A percentile compares a stretch with the other conserved stretches of the same genome.
Conservation (phyloP, 306 rosid species). For the Cicer bijugum region DNA sequence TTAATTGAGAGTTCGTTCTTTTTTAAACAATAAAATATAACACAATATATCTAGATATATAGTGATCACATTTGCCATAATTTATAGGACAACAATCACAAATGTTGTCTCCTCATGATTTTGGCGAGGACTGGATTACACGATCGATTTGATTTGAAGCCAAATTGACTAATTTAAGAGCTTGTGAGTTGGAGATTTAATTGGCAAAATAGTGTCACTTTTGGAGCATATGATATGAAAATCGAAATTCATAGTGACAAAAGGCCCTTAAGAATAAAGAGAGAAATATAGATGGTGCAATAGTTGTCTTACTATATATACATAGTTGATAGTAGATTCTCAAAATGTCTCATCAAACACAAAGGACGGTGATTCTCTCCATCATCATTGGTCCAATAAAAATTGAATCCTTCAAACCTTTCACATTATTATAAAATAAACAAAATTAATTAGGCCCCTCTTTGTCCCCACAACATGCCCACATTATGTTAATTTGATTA, state of each 20-base stretch:
- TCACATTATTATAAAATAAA: slow-evolving; percentile 42
- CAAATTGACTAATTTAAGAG: slow-evolving; percentile 39
- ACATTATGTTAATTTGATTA: slow-evolving; percentile 31
- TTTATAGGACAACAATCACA: slow-evolving; percentile 27
- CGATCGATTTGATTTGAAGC: slow-evolving; percentile 41
- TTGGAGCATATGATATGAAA: slow-evolving; percentile 47
- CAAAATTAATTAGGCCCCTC: slow-evolving; percentile 37
- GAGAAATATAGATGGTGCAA: slow-evolving; percentile 32
- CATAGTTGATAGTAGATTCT: slow-evolving; percentile 54
- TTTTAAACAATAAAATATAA: too few relatives aligned
- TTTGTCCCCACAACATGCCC: slow-evolving; percentile 55
- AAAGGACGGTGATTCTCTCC: slow-evolving; percentile 57
- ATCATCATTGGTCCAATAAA: slow-evolving; percentile 52
- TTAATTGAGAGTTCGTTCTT: too few relatives aligned
- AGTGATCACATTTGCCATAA: not conserved
- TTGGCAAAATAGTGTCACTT: slow-evolving; percentile 45
- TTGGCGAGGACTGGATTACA: slow-evolving; percentile 35
- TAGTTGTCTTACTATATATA: slow-evolving; percentile 39
- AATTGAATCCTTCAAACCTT: slow-evolving; percentile 46
- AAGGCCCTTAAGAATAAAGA: slow-evolving; percentile 38
- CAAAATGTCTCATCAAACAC: slow-evolving; percentile 70
- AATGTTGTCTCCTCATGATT: slow-evolving; percentile 49
- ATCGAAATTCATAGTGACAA: slow-evolving; percentile 42
- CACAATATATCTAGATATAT: too few relatives aligned
- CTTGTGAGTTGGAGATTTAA: slow-evolving; percentile 17